Base-by-base conservation (phyloP, 1,139 yeast species). In the Debaryomycetaceae sp. region DNA sequence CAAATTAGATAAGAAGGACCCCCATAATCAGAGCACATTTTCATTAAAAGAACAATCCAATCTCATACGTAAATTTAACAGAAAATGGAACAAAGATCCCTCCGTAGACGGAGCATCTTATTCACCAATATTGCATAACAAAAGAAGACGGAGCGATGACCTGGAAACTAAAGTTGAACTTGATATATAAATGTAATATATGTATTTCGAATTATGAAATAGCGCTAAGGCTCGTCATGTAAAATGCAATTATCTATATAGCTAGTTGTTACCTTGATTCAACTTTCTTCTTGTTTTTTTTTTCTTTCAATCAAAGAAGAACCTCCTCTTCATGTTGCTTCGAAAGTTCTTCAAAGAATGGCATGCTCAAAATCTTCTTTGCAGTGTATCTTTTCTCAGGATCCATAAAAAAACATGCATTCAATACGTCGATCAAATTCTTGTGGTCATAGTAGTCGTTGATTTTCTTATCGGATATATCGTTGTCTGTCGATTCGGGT, bases 351-450 rank as follows among this genome's bases (percentile, higher is more conserved):
- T 58, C 55, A 53, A 83, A 80, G 50, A 81, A 83, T 13, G 78
- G 76, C 53, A 79, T 67, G 37, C 67, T 57, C 41, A 84, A 61
- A 3, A 83, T 76, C 35, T 78, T 77, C 34, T 64, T 65, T 1
- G 92, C 89, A 7, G 77, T 62, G 13, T 68, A 58, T 38, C 94
- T 67, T 41, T 75, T 71, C 24, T 61, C 51, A 13, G 79, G 81
- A 60, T 84, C 83, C 65, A 81, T 67, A 37, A 70, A 75, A 53
- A 85, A 66, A 49, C 83, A 74, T 6, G 65, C 66, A 46, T 68
- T 65, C 31, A 85, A 64, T 38, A 85, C 63, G 31, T 79, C 81
- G 38, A 81, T 53, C 15, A 83, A 78, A 35, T 66, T 52, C 47
- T 62, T 62, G 49, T 70, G 74, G 45, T 71, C 77, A 31, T 58